phyloP scores from a whole-genome alignment of 768 basidiomycete genomes.

The Xerocomus potaroensis region DNA sequence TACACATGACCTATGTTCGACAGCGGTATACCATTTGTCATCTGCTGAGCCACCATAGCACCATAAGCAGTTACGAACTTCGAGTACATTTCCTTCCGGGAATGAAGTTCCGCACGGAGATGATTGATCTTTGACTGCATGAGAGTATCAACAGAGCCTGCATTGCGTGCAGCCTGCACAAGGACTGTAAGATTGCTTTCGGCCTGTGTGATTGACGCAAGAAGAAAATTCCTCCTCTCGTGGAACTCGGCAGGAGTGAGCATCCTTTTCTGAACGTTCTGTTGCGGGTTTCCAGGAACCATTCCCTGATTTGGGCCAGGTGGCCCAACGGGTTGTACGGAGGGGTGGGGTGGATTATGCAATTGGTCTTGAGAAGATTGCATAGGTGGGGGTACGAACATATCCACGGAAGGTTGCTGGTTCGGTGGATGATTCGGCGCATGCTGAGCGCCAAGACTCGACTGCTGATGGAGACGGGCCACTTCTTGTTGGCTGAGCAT shows the following conservation, averaged over 20 bases:
- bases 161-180: constrained; percentile 8
- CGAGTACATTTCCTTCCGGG: constrained; percentile 37
- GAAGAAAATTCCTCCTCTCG: constrained; percentile 18
- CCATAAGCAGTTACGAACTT: constrained; percentile 34
- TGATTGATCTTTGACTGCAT: constrained; percentile 15
- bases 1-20: constrained; percentile 33
- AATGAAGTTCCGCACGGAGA: constrained; percentile 19
- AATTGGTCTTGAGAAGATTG: constrained; percentile 38
- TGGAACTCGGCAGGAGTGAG: constrained; percentile 21
- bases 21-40: constrained; percentile 21
- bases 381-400: constrained; percentile 47
- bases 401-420: constrained; percentile 38
- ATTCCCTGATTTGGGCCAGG: constrained; percentile 22
- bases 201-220: constrained; percentile 4
- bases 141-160: constrained; percentile 15
- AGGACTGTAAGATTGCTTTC: constrained; percentile 12
- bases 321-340: constrained; percentile 19
- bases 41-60: constrained; percentile 21
- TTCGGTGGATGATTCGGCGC: constrained; percentile 40
- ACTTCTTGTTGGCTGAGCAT: constrained; percentile 43
- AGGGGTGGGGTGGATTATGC: constrained; percentile 46
- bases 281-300: constrained; percentile 15
- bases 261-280: constrained; percentile 25
- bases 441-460: constrained; percentile 29
- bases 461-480: constrained; percentile 33